These are phyloP conservation scores for Cucurbitaria berberidis DNA, from an alignment of 2,329 filamentous ascomycete genomes.

Conservation along the genomic window DNA sequence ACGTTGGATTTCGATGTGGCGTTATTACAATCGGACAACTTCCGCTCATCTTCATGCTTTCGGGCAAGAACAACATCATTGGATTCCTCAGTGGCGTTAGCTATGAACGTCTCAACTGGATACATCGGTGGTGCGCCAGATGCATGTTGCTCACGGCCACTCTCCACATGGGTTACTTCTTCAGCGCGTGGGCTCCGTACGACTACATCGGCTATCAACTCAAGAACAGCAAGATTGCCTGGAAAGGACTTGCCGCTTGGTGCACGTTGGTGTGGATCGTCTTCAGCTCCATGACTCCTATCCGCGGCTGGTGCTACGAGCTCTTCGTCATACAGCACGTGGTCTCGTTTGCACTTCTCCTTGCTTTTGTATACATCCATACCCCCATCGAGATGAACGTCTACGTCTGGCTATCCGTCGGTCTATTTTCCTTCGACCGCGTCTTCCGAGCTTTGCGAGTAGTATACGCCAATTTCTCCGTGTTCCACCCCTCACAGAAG, in stretches of 20 bases:
- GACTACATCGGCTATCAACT: slow-evolving; percentile 66
- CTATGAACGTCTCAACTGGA: slow-evolving; percentile 74
- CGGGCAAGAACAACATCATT: slow-evolving; percentile 64
- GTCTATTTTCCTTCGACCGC: slow-evolving; percentile 67
- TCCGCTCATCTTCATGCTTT: slow-evolving; percentile 62
- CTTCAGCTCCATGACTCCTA: slow-evolving; percentile 66
- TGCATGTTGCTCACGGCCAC: slow-evolving; percentile 72
- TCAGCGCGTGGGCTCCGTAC: slow-evolving; percentile 59
- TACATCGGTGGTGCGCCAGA: slow-evolving; percentile 74
- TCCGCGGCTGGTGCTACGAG: slow-evolving; percentile 72
- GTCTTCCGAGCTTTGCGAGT: slow-evolving; percentile 53
- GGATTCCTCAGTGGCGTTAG: slow-evolving; percentile 67
- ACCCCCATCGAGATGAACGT: slow-evolving; percentile 65
- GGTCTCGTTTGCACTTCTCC: slow-evolving; percentile 64
- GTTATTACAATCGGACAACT: slow-evolving; percentile 61
- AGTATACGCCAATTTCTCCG: slow-evolving; percentile 49
- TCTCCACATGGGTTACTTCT: slow-evolving; percentile 74
- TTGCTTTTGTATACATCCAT: slow-evolving; percentile 69
- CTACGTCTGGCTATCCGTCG: slow-evolving; percentile 71
- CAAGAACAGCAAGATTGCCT: slow-evolving; percentile 67
- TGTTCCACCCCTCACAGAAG: slow-evolving; percentile 48
- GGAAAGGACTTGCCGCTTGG: slow-evolving; percentile 72
- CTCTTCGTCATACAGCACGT: slow-evolving; percentile 73
- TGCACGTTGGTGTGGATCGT: slow-evolving; percentile 69
- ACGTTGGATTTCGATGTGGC: slow-evolving; percentile 63